These are phyloP conservation scores for Claviceps capensis DNA, from an alignment of 2,329 filamentous ascomycete genomes.

Conservation along the genomic window DNA sequence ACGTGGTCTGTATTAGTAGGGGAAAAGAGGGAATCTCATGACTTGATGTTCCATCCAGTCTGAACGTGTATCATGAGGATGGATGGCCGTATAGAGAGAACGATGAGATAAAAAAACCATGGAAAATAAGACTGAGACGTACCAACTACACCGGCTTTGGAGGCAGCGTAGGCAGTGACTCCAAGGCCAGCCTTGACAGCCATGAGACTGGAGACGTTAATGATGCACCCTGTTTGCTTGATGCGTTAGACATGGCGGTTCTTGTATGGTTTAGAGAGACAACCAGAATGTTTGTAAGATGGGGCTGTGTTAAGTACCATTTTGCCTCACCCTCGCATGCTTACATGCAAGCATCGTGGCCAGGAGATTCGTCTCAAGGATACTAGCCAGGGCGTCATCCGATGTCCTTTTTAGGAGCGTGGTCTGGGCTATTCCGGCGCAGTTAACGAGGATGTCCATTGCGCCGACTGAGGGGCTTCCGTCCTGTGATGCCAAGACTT, in stretches of 20 bases:
- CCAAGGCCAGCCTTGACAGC: slow-evolving; percentile 56
- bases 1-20: slow-evolving; percentile 6
- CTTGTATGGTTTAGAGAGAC: too few species aligned
- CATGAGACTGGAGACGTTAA: slow-evolving; percentile 70
- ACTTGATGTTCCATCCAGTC: too few species aligned
- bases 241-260: not conserved
- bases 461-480: slow-evolving; percentile 14
- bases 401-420: slow-evolving; percentile 45
- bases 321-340: slow-evolving; percentile 20
- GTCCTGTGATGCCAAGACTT: not conserved
- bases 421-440: slow-evolving; percentile 58
- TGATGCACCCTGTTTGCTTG: slow-evolving; percentile 44
- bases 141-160: slow-evolving; percentile 69
- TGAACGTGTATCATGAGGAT: not conserved
- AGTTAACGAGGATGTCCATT: slow-evolving; percentile 58
- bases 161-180: slow-evolving; percentile 60
- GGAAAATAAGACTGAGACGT: slow-evolving; percentile 13
- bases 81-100: slow-evolving; percentile 1
- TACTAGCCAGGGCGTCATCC: slow-evolving; percentile 34
- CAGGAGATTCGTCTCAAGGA: slow-evolving; percentile 58
- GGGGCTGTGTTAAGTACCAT: slow-evolving; percentile 13
- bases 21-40: not conserved
- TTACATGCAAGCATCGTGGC: slow-evolving; percentile 51
- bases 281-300: too few species aligned
- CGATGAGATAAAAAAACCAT: slow-evolving; percentile 3